Evolutionary conservation across 2,329 filamentous ascomycete genomes (phyloP).

Genomic region (Pestalotiopsis sp.): DNA sequence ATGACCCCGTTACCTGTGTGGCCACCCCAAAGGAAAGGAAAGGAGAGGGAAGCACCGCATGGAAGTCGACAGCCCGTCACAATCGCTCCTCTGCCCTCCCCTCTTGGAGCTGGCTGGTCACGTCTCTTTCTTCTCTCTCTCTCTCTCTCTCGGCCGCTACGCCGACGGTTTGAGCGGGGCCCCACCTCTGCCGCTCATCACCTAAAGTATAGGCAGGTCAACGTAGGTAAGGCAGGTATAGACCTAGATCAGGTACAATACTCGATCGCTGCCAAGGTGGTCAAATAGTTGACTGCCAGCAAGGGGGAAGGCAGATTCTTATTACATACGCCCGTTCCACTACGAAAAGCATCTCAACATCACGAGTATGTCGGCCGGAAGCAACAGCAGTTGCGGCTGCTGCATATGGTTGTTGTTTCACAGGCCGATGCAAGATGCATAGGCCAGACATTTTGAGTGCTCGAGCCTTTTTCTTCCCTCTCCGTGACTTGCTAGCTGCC

Average conservation of each 20-base stretch:
- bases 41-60: not conserved
- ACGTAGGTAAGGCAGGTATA: too few relatives aligned
- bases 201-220: too few relatives aligned
- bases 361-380: not conserved
- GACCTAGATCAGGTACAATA: too few relatives aligned
- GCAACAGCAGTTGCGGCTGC: not conserved
- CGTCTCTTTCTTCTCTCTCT: too few relatives aligned
- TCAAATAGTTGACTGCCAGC: too few relatives aligned
- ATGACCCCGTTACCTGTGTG: not conserved
- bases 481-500: not conserved
- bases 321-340: not conserved
- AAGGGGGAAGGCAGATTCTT: too few relatives aligned
- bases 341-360: not conserved
- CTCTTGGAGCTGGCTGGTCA: too few relatives aligned
- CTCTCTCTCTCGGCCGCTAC: too few relatives aligned
- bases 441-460: not conserved
- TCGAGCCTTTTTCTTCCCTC: not conserved
- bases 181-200: too few relatives aligned
- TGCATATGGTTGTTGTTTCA: not conserved
- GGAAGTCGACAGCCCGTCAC: not conserved
- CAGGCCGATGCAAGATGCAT: not conserved
- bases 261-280: too few relatives aligned
- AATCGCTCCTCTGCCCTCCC: not conserved
- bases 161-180: too few relatives aligned
- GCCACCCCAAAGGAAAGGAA: not conserved